Percentiles rank a stretch among this genome's conserved stretches.
Conservation (phyloP, 1,139 yeast genomes). For the Yarrowia galli region DNA sequence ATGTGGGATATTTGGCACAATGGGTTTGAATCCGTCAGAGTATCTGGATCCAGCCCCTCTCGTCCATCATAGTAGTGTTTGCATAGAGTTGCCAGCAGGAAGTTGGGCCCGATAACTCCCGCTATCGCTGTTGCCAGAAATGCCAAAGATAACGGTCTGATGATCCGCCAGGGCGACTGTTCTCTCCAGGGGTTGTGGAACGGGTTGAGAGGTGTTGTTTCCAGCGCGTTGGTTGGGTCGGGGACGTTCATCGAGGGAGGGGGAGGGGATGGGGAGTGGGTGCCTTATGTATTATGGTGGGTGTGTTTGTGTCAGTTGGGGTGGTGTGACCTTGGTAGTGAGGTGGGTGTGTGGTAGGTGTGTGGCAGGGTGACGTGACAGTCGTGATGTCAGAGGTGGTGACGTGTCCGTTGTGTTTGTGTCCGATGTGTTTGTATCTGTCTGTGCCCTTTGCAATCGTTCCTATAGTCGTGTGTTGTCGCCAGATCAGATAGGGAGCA, state of each 20-base stretch:
- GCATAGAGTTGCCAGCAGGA: conserved; percentile 13
- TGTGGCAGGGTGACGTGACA: too few species aligned
- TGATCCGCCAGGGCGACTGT: conserved; percentile 32
- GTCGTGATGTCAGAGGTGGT: too few species aligned
- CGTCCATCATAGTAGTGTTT: conserved; percentile 23
- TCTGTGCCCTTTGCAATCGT: too few species aligned
- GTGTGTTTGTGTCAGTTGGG: too few species aligned
- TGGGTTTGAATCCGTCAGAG: conserved; percentile 7
- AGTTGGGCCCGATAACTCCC: not conserved
- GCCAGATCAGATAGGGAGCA: too few species aligned
- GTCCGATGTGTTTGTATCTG: too few species aligned
- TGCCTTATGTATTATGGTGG: too few species aligned
- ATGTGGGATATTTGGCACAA: conserved; percentile 3
- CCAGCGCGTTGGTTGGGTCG: conserved; percentile 24
- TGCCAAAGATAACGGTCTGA: conserved; percentile 6
- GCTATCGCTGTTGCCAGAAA: conserved; percentile 16
- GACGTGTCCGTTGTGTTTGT: too few species aligned
- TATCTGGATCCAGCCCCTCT: conserved; percentile 21
- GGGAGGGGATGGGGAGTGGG: too few species aligned
- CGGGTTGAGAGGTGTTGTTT: conserved; percentile 28
- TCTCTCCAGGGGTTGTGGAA: conserved; percentile 33
- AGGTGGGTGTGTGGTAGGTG: too few species aligned
- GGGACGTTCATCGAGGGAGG: not conserved
- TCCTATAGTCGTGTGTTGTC: too few species aligned
- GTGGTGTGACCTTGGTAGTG: too few species aligned